Base-by-base conservation (phyloP, 345 rosid genomes). In the Gossypium longicalyx region DNA sequence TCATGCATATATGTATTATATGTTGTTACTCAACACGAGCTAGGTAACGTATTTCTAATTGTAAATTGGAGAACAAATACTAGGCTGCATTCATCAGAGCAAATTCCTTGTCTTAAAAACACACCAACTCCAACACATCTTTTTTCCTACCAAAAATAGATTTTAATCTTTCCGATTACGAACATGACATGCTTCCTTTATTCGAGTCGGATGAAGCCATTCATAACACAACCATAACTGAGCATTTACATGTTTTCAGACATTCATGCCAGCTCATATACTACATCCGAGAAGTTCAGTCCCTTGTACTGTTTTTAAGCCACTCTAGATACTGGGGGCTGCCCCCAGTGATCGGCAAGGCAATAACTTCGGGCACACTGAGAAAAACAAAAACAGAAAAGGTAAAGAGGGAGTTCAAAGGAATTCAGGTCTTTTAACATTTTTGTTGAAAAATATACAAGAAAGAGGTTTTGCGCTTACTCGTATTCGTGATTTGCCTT, bases 401-500 rank as follows among this genome's bases (percentile, higher is more conserved):
- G 27, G 11, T 27, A 34, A 74, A 3, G 19, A 34, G 41, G 41
- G 41, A 1, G 41, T 34, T 34, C 41, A 45, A 45, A 45, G 49
- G 49, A 11, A 45, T 25, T 59, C 54, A 53, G 54, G n/a, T 58
- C 74, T 45, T 57, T 10, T 27, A 11, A 41, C 23, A 23, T 34
- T 71, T 69, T 12, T n/a, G 7, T 49, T 20, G 17, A 64, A 72
- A 80, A 68, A 34, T 34, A 34, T 27, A 63, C 43, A 65, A n/a
- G 67, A 59, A 43, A 19, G 23, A 22, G 54, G 77, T 56, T 67
- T 63, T 73, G 71, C 13, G 72, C 90, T 82, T 89, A 92, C 98
- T 92, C 98, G 23, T 94, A 94, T 83, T 89, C 96, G 61, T 93
- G 98, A 80, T 92, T 92, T 63, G 91, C 98, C 72, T 93, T 89